Base-by-base conservation (phyloP, 208 protist genomes). In the Leishmania mexicana region DNA sequence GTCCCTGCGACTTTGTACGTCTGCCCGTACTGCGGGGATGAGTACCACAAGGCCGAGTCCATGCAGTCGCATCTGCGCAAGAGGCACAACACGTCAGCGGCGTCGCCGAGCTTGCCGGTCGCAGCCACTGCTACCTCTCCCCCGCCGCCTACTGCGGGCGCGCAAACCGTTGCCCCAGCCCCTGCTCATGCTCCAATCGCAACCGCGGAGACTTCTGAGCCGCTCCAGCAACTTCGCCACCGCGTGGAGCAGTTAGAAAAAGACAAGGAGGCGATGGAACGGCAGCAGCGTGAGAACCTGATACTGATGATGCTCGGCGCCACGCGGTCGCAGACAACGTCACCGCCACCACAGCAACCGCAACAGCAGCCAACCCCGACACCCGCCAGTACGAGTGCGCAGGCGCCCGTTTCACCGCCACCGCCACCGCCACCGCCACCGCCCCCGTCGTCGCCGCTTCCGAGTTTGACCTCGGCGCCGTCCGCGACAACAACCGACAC, bases 31-130 rank as follows among this genome's bases (percentile, higher is more conserved):
- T 97, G 95, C 74, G 93, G 92, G 6, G 95, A 96, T 73, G 80
- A 78, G 65, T 97, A 97, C 78, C 88, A 89, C 81, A 97, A 97
- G 86, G 81, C 84, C 17, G 95, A 97, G 83, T 96, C 95, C 42
- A 89, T 97, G 74, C 93, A 96, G 83, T 97, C 95, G 53, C 95
- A 97, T 78, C 88, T 97, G 77, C 93, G 95, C 76, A 97, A 97
- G 89, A 87, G 94, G 24, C 94, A 97, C 57, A 57, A 38, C 75
- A 62, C 70, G 2, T 19, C 88, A 67, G 57, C 72, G 3, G 24
- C 79, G 51, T 35, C 72, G 10, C 15, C 68, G 17, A 68, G 28
- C 7, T 24, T 40, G 53, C 35, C 35, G 19, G 49, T 60, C 53
- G 54, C 47, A 40, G 74, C 10, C 21, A 75, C 72, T 35, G 7